Evolutionary conservation across 1,139 yeast species (phyloP), one percentile per base, ranked within the genome.

Genomic region (Kodamaea arcana): DNA sequence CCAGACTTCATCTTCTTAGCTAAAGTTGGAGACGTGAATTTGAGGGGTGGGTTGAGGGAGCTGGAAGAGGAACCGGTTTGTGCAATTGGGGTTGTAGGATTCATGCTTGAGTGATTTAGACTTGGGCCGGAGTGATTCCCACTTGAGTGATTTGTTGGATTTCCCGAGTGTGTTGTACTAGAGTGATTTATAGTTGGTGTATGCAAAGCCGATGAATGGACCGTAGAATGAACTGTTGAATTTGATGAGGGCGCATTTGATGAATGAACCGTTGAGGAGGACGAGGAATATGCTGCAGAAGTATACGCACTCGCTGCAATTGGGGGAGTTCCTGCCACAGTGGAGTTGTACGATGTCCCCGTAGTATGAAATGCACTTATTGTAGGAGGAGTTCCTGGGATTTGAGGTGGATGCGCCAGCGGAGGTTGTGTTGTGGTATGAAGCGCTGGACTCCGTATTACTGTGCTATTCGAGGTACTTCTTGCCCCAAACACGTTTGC

Each of bases 1-100:
- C 66, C 62, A 40, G 65, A 60, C 40, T 55, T 64, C 15, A 64
- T 44, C 38, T 60, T 60, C 46, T 54, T 64, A 12, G 52, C 54
- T 34, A 24, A 34, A 33, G 32, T 37, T 36, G 26, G 49, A 38
- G 27, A 43, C 34, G 27, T 37, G 28, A 25, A 25, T 17, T 30
- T 35, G 42, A 20, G 42, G 37, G 13, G 38, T 39, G 13, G 30
- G 31, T 17, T 26, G 30, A 23, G 36, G 15, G 31, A 6, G 24
- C 24, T 4, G 23, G 15, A 11, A 11, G 33, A 14, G 15, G 21
- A 15, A 14, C n/a, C 21, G 8, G 13, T 14, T 15, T 13, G 4
- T 15, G 15, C 4, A 14, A 11, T 11, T 27, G 15, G 24, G 7
- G 28, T 9, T n/a, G 12, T 15, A 22, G n/a, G 27, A 13, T 21